Conservation (phyloP, 192 early-diverging fungal genomes). For the Backusella westeae region DNA sequence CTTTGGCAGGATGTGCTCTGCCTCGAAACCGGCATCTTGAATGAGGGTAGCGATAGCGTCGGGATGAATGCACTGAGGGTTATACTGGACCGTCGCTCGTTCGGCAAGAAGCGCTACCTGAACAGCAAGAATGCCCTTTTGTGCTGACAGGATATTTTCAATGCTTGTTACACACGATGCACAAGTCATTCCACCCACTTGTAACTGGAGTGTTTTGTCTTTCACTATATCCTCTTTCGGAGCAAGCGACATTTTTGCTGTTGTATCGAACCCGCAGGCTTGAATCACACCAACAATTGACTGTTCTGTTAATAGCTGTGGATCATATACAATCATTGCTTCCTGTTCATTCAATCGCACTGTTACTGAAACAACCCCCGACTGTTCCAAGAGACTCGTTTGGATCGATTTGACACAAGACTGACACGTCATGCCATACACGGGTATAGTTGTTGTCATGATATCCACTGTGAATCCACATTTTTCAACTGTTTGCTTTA, state of each 20-base stretch:
- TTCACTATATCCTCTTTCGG: conserved; percentile 34
- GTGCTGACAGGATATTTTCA: conserved; percentile 56
- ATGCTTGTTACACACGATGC: conserved; percentile 77
- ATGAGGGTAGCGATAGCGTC: conserved; percentile 67
- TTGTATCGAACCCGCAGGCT: conserved; percentile 41
- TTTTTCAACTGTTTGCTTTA: conserved; percentile 59
- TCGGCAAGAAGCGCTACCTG: conserved; percentile 79
- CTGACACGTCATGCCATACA: conserved; percentile 85
- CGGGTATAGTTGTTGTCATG: conserved; percentile 19
- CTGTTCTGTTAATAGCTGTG: conserved; percentile 52
- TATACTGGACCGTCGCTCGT: conserved; percentile 70
- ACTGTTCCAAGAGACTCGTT: conserved; percentile 41
- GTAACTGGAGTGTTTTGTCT: conserved; percentile 57
- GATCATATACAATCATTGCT: conserved; percentile 27
- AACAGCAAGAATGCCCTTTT: conserved; percentile 42
- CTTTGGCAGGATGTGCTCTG: conserved; percentile 33
- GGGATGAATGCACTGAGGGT: conserved; percentile 36
- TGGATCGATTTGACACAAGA: conserved; percentile 78
- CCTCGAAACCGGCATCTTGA: conserved; percentile 78
- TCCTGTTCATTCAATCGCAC: background rate
- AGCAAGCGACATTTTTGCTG: conserved; percentile 56
- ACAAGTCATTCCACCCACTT: conserved; percentile 90
- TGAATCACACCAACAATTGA: conserved; percentile 41
- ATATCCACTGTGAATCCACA: conserved; percentile 62
- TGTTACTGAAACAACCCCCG: conserved; percentile 35